phyloP scores from a whole-genome alignment of 768 basidiomycete species.

The Coprinellus micaceus region DNA sequence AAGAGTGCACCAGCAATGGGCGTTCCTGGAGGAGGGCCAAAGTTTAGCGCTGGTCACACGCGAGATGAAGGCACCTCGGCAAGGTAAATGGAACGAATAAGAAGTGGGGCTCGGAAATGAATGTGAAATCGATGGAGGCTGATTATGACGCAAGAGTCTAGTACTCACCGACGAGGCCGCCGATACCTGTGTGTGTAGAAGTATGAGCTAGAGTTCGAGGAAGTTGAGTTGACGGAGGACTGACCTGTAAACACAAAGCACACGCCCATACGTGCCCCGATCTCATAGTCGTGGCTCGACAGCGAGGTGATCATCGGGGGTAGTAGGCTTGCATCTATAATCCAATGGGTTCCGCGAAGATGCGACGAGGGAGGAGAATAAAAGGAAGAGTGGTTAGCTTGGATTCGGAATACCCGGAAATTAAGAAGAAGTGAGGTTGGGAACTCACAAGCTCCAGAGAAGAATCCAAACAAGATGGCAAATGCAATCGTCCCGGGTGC shows the following conservation, averaged over 20 bases:
- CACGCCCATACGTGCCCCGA: slow-evolving; percentile 54
- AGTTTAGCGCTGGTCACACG: neutral
- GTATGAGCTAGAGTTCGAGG: neutral
- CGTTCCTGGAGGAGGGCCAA: slow-evolving; percentile 33
- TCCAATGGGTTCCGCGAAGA: slow-evolving; percentile 12
- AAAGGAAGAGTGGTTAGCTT: neutral
- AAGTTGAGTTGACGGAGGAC: slow-evolving; percentile 2
- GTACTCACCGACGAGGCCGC: slow-evolving; percentile 36
- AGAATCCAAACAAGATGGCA: slow-evolving; percentile 44
- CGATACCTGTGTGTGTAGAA: slow-evolving; percentile 28
- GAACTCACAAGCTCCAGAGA: slow-evolving; percentile 42
- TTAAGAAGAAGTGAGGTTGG: neutral
- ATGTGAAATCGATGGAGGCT: too few species aligned
- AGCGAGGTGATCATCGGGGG: slow-evolving; percentile 42
- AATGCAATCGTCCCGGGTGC: slow-evolving; percentile 34
- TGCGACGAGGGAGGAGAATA: neutral
- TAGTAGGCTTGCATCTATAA: slow-evolving; percentile 38
- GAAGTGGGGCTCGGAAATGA: neutral
- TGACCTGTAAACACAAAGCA: slow-evolving; percentile 46
- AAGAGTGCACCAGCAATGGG: slow-evolving; percentile 59
- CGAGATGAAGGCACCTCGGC: neutral
- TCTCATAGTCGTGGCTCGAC: slow-evolving; percentile 43
- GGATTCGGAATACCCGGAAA: too few species aligned
- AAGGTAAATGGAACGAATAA: neutral
- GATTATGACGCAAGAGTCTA: neutral